Evolutionary conservation across 805 yeast genomes (phyloP).

Genomic region (Lachancea fermentati): DNA sequence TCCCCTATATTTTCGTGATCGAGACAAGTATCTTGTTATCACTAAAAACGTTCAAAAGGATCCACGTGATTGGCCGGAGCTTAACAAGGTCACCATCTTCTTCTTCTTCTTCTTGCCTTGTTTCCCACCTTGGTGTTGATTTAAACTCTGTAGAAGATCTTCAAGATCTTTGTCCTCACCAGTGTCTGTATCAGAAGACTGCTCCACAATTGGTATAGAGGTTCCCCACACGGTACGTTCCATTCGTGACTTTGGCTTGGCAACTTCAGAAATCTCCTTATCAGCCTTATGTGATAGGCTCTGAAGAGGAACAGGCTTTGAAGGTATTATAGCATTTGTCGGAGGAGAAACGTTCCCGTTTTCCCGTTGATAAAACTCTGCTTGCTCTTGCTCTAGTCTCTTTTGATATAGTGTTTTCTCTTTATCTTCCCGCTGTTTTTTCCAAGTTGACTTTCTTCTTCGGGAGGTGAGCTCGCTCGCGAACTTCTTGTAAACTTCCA

Average conservation of each 20-base stretch:
- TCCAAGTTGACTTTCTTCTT: slow-evolving; percentile 42
- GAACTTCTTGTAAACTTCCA: slow-evolving; percentile 42
- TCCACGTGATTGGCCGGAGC: slow-evolving; percentile 6
- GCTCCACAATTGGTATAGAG: slow-evolving; percentile 24
- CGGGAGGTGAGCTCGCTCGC: slow-evolving; percentile 54
- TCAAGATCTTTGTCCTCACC: slow-evolving; percentile 44
- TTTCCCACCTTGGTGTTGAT: slow-evolving; percentile 36
- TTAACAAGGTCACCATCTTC: slow-evolving; percentile 26
- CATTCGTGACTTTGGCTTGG: slow-evolving; percentile 22
- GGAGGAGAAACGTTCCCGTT: slow-evolving; percentile 36
- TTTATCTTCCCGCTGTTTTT: slow-evolving; percentile 55
- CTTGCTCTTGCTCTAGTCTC: slow-evolving; percentile 51
- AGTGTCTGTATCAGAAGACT: slow-evolving; percentile 29
- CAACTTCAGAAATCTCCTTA: slow-evolving; percentile 5
- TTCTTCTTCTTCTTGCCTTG: slow-evolving; percentile 43
- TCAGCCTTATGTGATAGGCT: slow-evolving; percentile 7
- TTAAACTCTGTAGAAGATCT: slow-evolving; percentile 48
- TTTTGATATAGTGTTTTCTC: slow-evolving; percentile 50
- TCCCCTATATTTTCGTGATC: slow-evolving; percentile 1
- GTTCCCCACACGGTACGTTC: slow-evolving; percentile 78
- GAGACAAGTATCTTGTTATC: background rate
- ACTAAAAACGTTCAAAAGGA: background rate
- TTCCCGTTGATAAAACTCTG: slow-evolving; percentile 56
- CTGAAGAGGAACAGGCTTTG: slow-evolving; percentile 1
- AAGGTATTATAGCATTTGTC: slow-evolving; percentile 1